Conservation (phyloP, 495 filamentous ascomycete species). For the Aspergillus conjunctus region DNA sequence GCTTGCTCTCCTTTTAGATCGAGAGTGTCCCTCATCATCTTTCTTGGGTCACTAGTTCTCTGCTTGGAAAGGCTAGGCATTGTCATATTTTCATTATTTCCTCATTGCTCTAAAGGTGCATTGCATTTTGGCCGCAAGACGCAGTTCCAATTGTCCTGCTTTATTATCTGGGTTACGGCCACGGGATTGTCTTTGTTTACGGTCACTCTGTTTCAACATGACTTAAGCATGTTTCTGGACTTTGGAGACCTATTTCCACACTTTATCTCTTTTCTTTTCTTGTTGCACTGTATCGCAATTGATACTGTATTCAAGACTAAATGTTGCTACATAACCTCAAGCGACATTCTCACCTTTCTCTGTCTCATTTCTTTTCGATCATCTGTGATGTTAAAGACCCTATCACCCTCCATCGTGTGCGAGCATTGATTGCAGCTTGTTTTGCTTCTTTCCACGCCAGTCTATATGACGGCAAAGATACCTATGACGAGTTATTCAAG, state of each 20-base stretch:
- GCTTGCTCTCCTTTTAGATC: slow-evolving; percentile 30
- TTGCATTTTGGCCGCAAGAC: slow-evolving; percentile 18
- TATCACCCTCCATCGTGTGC: slow-evolving; percentile 21
- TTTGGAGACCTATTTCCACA: slow-evolving; percentile 18
- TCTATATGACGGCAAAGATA: slow-evolving; percentile 45
- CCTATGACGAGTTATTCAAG: slow-evolving; percentile 35
- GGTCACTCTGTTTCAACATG: slow-evolving; percentile 13
- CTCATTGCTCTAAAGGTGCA: slow-evolving; percentile 19
- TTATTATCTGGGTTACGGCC: slow-evolving; percentile 8
- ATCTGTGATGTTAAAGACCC: slow-evolving; percentile 3
- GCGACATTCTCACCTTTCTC: slow-evolving; percentile 18
- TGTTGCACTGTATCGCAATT: slow-evolving; percentile 17
- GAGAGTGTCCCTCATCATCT: slow-evolving; percentile 27
- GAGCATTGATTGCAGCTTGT: slow-evolving; percentile 16
- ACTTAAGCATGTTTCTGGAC: slow-evolving; percentile 24
- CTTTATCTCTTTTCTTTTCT: slow-evolving; percentile 21
- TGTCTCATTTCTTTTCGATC: slow-evolving; percentile 10
- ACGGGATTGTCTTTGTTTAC: not conserved
- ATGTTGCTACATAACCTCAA: slow-evolving; percentile 11
- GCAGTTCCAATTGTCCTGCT: slow-evolving; percentile 8
- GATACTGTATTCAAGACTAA: slow-evolving; percentile 16
- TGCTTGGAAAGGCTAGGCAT: not conserved
- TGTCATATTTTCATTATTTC: slow-evolving; percentile 9
- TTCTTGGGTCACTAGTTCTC: not conserved
- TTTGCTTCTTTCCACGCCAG: slow-evolving; percentile 29